Conservation (phyloP, 2,329 filamentous ascomycete species). For the Didymella keratinophila region DNA sequence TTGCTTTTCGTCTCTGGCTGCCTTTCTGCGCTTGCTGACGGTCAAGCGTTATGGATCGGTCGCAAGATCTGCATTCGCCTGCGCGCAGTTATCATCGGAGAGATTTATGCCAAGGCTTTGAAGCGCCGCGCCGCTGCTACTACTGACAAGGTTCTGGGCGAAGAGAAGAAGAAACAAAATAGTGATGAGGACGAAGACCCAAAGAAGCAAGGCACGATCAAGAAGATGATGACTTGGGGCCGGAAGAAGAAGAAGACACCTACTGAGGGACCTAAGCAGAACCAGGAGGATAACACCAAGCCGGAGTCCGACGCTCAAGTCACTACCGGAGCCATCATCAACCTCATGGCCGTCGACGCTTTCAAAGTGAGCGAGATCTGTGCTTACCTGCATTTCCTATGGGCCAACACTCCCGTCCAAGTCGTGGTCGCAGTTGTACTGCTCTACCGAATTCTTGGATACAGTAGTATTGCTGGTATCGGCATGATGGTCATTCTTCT, state of each 20-base stretch:
- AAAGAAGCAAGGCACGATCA: constrained; percentile 47
- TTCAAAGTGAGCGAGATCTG: constrained; percentile 98
- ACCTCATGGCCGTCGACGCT: constrained; percentile 98
- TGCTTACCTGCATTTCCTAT: constrained; percentile 94
- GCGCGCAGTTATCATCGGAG: constrained; percentile 93
- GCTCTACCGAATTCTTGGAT: constrained; percentile 88
- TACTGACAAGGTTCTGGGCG: constrained; percentile 76
- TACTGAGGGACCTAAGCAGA: constrained; percentile 53
- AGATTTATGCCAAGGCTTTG: constrained; percentile 95
- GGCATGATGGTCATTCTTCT: constrained; percentile 87
- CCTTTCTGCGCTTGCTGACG: constrained; percentile 81
- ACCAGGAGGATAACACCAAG: constrained; percentile 39
- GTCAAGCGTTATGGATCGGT: constrained; percentile 89
- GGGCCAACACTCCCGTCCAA: constrained; percentile 89
- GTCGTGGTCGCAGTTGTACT: constrained; percentile 80
- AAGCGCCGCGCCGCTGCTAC: constrained; percentile 83
- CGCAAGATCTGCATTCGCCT: constrained; percentile 93
- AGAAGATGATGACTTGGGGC: constrained; percentile 63
- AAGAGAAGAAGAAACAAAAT: constrained; percentile 56
- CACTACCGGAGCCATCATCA: constrained; percentile 97
- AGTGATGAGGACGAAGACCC: constrained; percentile 52
- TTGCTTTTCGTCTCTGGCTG: constrained; percentile 84
- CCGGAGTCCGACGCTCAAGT: constrained; percentile 72
- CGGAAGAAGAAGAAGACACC: constrained; percentile 62
- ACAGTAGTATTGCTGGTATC: constrained; percentile 93